phyloP scores from a whole-genome alignment of 441 rosid genomes.

The Omphalea diandra region DNA sequence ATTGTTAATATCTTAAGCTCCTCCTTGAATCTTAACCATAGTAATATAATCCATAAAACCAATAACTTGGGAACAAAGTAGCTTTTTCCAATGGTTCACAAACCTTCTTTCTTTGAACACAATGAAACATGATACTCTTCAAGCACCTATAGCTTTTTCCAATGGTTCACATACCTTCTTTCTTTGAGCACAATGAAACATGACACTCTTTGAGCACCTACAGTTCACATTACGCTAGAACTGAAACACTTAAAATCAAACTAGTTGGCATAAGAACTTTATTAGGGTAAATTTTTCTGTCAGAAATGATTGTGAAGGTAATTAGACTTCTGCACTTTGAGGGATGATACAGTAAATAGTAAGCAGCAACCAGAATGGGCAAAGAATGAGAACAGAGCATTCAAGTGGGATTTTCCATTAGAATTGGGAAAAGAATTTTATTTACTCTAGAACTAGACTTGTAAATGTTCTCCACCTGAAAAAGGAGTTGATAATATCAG shows the following conservation, averaged over 20 bases:
- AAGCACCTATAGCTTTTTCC: background rate
- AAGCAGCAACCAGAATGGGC: too few species aligned
- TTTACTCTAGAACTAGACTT: background rate
- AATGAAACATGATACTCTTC: too few species aligned
- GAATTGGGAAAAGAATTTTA: background rate
- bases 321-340: background rate
- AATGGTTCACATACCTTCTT: background rate
- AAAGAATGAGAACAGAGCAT: background rate
- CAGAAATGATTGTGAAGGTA: too few species aligned
- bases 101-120: background rate
- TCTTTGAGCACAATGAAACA: background rate
- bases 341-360: background rate
- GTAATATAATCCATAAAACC: background rate
- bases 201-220: background rate
- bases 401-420: background rate
- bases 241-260: background rate
- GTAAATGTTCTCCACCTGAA: slow-evolving; percentile 3
- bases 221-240: background rate
- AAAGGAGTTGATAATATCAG: background rate
- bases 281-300: background rate
- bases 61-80: background rate
- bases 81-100: background rate
- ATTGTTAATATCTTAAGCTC: background rate
- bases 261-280: background rate
- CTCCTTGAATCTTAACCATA: background rate